phyloP scores from a whole-genome alignment of 2,329 filamentous ascomycete genomes.

The Paracamarosporium sp. region DNA sequence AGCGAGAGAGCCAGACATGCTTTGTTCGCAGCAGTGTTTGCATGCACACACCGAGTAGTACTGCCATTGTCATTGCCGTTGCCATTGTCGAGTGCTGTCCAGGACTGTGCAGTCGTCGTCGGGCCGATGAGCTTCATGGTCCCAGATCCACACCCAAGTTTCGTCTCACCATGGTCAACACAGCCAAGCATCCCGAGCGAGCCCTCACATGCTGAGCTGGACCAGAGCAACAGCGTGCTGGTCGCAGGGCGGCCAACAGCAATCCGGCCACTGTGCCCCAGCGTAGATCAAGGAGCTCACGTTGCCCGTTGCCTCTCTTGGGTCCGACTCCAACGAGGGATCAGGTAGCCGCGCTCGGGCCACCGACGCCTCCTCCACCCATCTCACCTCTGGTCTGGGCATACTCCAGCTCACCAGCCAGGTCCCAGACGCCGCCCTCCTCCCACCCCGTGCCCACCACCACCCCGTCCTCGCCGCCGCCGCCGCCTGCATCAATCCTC shows the following conservation, averaged over 20 bases:
- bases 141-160: neutral
- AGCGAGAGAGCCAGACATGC: too few species aligned
- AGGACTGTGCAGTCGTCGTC: neutral
- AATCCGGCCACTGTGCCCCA: too few species aligned
- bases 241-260: too few species aligned
- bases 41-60: too few species aligned
- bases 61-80: too few species aligned
- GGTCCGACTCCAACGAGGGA: too few species aligned
- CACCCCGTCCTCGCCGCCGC: slow-evolving; percentile 1
- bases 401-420: slow-evolving; percentile 3
- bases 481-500: neutral
- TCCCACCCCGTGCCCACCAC: neutral
- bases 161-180: slow-evolving; percentile 1
- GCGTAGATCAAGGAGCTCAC: too few species aligned
- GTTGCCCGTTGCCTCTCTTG: too few species aligned
- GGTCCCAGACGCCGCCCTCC: neutral
- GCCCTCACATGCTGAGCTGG: neutral
- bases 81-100: too few species aligned
- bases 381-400: slow-evolving; percentile 1
- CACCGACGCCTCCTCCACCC: slow-evolving; percentile 3
- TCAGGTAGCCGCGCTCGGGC: too few species aligned
- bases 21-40: too few species aligned
- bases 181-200: neutral
- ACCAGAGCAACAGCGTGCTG: neutral
- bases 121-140: neutral